A percentile compares a stretch with the other conserved stretches of the same genome.
Evolutionary conservation across 176 grass and related monocot genomes (phyloP).

Genomic region (Carex kokanica): DNA sequence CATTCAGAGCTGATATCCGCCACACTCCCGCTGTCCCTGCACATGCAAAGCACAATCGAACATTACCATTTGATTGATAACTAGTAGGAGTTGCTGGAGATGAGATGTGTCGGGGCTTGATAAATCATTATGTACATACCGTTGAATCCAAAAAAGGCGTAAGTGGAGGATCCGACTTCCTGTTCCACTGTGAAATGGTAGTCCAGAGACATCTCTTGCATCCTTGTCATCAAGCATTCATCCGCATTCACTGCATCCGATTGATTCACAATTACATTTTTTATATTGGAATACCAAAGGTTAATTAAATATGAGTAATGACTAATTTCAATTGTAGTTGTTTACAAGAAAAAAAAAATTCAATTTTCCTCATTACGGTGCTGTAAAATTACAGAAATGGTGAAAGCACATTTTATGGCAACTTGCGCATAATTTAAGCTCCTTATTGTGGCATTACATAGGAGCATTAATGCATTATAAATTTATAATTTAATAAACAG

Average conservation of each 20-base stretch:
- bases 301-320: neutral
- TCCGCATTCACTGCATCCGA: slow-evolving; percentile 50
- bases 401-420: neutral
- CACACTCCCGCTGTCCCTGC: slow-evolving; percentile 68
- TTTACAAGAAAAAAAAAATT: neutral
- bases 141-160: slow-evolving; percentile 71
- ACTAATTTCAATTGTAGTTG: neutral
- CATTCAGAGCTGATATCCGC: slow-evolving; percentile 60
- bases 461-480: neutral
- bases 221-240: slow-evolving; percentile 77
- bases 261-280: slow-evolving; percentile 11
- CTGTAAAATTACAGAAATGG: neutral
- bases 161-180: slow-evolving; percentile 51
- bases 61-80: neutral
- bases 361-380: neutral
- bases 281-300: neutral
- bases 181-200: slow-evolving; percentile 81
- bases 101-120: neutral
- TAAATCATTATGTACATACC: slow-evolving; percentile 23
- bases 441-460: neutral
- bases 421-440: slow-evolving; percentile 1
- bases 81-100: neutral
- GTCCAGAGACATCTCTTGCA: slow-evolving; percentile 84
- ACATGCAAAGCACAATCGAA: neutral
- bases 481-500: neutral